phyloP scores from a whole-genome alignment of 306 rosid species.

The Benincasa hispida region DNA sequence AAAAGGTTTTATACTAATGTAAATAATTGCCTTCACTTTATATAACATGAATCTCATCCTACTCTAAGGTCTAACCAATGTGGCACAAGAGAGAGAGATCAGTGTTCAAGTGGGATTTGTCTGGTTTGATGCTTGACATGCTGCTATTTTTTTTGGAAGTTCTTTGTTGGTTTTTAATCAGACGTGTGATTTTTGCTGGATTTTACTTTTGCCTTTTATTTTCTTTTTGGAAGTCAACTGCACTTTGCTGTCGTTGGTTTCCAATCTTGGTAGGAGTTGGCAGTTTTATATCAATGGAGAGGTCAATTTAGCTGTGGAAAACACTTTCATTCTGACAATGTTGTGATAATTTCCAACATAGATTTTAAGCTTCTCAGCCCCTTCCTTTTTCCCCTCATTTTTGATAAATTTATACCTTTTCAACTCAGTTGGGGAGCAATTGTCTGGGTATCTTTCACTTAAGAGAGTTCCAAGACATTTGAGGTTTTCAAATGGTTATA shows the following conservation, averaged over 20 bases:
- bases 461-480: constrained; percentile 28
- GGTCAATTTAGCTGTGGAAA: not conserved
- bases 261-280: not conserved
- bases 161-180: not conserved
- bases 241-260: not conserved
- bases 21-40: too few species aligned
- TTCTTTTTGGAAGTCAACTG: not conserved
- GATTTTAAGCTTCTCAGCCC: too few species aligned
- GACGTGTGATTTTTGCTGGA: not conserved
- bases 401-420: not conserved
- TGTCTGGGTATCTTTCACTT: constrained; percentile 30
- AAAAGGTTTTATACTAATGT: not conserved
- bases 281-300: not conserved
- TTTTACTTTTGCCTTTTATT: not conserved
- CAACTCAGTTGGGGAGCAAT: constrained; percentile 23
- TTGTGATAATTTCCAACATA: too few species aligned
- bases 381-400: not conserved
- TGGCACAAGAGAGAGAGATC: too few species aligned
- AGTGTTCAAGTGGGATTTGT: not conserved
- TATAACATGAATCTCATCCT: too few species aligned
- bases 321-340: not conserved
- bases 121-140: not conserved
- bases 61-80: too few species aligned
- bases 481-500: constrained; percentile 35
- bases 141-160: not conserved